A percentile compares a stretch with the other conserved stretches of the same genome.
Conservation (phyloP, 75 land plant species). For the Pinus tabuliformis region DNA sequence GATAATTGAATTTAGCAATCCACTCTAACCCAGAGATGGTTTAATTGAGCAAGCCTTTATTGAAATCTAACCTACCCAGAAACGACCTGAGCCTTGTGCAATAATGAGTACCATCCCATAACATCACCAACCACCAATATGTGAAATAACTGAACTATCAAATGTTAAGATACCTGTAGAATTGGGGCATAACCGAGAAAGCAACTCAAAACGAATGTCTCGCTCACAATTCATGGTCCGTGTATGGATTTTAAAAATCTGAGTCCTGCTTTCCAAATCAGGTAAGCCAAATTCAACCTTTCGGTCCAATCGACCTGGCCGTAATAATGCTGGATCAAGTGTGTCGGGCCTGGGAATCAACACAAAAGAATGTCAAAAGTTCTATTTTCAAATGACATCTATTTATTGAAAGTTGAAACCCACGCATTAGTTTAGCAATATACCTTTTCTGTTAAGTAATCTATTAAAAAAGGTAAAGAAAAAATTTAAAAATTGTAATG, state of each 20-base stretch:
- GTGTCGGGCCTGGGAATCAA: constrained; percentile 80
- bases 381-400: too few species aligned
- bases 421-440: too few species aligned
- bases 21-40: too few species aligned
- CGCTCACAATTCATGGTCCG: constrained; percentile 98
- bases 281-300: constrained; percentile 99
- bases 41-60: too few species aligned
- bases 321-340: constrained; percentile 90
- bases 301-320: constrained; percentile 93
- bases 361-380: neutral
- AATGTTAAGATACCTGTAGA: constrained; percentile 67
- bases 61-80: neutral
- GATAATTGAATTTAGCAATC: too few species aligned
- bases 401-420: too few species aligned
- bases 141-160: neutral
- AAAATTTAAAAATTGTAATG: neutral
- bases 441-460: too few species aligned
- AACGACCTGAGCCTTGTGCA: neutral
- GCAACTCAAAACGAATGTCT: constrained; percentile 93
- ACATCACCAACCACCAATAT: neutral
- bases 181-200: constrained; percentile 95
- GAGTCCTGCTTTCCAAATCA: constrained; percentile 92
- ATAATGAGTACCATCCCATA: neutral
- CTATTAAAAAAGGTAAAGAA: too few species aligned
- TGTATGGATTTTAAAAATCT: constrained; percentile 99